Evolutionary conservation across 2,329 filamentous ascomycete genomes (phyloP), one percentile per base, ranked within the genome.

Genomic region (Incumbomyces lentus): DNA sequence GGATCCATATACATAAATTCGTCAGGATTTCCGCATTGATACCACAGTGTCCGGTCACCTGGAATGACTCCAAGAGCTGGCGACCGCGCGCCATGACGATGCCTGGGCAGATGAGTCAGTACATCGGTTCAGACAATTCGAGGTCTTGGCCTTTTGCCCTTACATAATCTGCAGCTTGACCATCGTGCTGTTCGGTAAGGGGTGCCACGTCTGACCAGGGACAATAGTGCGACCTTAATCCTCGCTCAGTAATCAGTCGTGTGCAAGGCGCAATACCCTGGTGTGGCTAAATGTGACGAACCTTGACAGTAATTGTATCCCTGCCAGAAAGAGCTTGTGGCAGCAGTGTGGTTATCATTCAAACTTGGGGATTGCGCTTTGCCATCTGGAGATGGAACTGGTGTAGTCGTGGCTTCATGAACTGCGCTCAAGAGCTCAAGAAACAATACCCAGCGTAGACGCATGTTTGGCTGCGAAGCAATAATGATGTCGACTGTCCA

Each of bases 271-370:
- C 30, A 12, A 12, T n/a, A 17, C 4, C 4, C 17, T 10, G 18
- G 8, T 6, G n/a, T 16, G 6, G 34, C 11, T 19, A 17, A 12
- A 10, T 12, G 14, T 22, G 11, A 5, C 41, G 18, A 12, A 42
- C 41, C 41, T 32, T 44, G 41, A 37, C 41, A 44, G 26, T 44
- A 44, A 19, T 12, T 37, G 41, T 44, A 44, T n/a, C 18, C 12
- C 33, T 44, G 30, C 41, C 41, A 44, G 32, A 44, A 44, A 11
- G 41, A 32, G 8, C 10, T 26, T n/a, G 32, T 36, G 14, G 41
- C 41, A 35, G 30, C 31, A 13, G 41, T 16, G 34, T 44, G 41
- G 17, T 33, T 44, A 6, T 17, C 41, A 19, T 22, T 29, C 14
- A 11, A 13, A 11, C 11, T 17, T 29, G 22, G 19, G 40, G 40